These are phyloP conservation scores for Geotrichum citri-aurantii DNA, from an alignment of 1,139 yeast species.

Conservation along the genomic window DNA sequence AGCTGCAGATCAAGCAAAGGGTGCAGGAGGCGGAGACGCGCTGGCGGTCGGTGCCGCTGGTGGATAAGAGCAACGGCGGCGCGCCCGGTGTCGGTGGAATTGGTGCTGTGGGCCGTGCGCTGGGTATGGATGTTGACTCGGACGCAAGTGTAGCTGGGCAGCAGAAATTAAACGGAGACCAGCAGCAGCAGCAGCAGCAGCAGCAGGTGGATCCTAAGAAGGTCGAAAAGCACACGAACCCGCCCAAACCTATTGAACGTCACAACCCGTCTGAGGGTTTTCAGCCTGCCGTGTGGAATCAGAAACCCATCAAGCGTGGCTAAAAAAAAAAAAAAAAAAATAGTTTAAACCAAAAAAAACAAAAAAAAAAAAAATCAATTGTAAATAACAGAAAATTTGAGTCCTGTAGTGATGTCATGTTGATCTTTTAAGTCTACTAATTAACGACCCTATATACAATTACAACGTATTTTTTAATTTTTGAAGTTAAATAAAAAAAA, in stretches of 20 bases:
- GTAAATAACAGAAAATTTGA: too few relatives aligned
- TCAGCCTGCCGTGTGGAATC: constrained; percentile 16
- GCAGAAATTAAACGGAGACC: constrained; percentile 1
- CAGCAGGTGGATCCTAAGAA: background rate
- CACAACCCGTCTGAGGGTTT: constrained; percentile 18
- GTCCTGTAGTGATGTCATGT: too few relatives aligned
- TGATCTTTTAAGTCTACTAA: too few relatives aligned
- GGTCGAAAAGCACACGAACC: constrained; percentile 4
- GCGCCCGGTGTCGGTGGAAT: constrained; percentile 1
- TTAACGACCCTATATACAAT: too few relatives aligned
- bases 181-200: background rate
- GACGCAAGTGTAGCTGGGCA: background rate
- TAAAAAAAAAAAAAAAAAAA: background rate
- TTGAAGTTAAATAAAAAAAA: too few relatives aligned
- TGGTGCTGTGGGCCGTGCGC: background rate
- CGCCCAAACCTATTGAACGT: constrained; percentile 8
- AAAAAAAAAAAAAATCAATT: background rate
- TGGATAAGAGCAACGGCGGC: constrained; percentile 20
- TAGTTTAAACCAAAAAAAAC: too few relatives aligned
- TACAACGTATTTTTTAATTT: too few relatives aligned
- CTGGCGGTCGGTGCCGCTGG: constrained; percentile 44
- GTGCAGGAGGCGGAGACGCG: constrained; percentile 57
- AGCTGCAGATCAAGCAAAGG: constrained; percentile 48
- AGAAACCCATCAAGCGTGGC: constrained; percentile 12
- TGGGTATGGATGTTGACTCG: background rate